Percentiles rank a stretch among this genome's conserved stretches.
These are phyloP conservation scores for Penicillium cataractarum DNA, from an alignment of 495 filamentous ascomycete genomes.

Conservation along the genomic window DNA sequence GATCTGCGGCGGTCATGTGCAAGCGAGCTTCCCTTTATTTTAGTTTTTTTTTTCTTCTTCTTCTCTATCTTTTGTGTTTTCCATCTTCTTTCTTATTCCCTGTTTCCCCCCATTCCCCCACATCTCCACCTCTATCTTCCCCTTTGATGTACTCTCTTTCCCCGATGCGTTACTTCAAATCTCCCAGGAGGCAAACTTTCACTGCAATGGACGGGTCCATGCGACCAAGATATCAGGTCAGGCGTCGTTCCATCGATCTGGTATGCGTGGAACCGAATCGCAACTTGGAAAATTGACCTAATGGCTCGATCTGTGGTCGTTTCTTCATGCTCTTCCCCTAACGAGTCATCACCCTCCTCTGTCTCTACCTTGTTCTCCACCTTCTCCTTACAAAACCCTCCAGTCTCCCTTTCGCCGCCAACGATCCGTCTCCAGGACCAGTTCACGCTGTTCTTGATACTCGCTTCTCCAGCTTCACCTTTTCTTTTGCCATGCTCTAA, in stretches of 20 bases:
- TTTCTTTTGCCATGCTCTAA: conserved; percentile 8
- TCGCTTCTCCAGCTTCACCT: conserved; percentile 11
- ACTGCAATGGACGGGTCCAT: conserved; percentile 33
- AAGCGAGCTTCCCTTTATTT: conserved; percentile 47
- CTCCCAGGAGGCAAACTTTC: conserved; percentile 36
- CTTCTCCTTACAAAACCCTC: conserved; percentile 5
- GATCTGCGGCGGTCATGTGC: conserved; percentile 41
- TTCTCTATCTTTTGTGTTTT: conserved; percentile 35
- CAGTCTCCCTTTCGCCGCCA: not conserved
- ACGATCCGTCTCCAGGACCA: conserved; percentile 7
- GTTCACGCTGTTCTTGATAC: conserved; percentile 3
- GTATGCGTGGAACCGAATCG: conserved; percentile 29
- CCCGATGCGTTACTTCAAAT: conserved; percentile 58
- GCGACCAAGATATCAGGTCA: conserved; percentile 36
- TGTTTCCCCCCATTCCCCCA: conserved; percentile 51
- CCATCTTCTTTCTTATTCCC: conserved; percentile 54
- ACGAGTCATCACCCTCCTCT: conserved; percentile 9
- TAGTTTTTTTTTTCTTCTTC: conserved; percentile 50
- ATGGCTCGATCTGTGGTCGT: not conserved
- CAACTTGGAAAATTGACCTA: conserved; percentile 14
- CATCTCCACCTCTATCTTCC: conserved; percentile 56
- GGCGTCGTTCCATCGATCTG: conserved; percentile 21
- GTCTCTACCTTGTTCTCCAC: conserved; percentile 24
- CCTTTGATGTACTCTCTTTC: conserved; percentile 33
- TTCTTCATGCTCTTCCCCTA: too few relatives aligned